Evolutionary conservation across 2,329 filamentous ascomycete genomes (phyloP).

Genomic region (Arthroderma sp.): DNA sequence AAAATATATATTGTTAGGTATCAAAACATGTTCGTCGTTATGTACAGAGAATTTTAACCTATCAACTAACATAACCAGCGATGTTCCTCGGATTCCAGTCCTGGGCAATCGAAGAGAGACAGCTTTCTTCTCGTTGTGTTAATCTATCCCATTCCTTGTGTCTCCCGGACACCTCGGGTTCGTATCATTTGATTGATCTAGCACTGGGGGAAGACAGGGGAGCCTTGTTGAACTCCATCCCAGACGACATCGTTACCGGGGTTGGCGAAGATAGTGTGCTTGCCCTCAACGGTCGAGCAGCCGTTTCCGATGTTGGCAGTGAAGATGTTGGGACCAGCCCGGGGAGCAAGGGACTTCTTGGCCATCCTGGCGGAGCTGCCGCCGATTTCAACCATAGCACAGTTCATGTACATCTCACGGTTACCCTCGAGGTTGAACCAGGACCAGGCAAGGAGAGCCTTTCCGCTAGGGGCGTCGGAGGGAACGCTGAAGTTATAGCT

Average conservation of each 20-base stretch:
- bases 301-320: slow-evolving; percentile 6
- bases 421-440: slow-evolving; percentile 55
- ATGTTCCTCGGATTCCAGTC: too few relatives aligned
- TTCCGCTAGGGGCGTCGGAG: slow-evolving; percentile 43
- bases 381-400: slow-evolving; percentile 53
- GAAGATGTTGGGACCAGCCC: slow-evolving; percentile 1
- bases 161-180: too few relatives aligned
- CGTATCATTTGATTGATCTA: neutral
- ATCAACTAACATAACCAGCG: too few relatives aligned
- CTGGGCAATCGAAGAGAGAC: too few relatives aligned
- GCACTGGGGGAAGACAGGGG: neutral
- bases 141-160: too few relatives aligned
- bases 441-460: slow-evolving; percentile 60
- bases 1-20: too few relatives aligned
- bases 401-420: slow-evolving; percentile 56
- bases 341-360: neutral
- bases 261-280: slow-evolving; percentile 2
- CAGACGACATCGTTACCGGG: neutral
- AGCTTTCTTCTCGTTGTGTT: too few relatives aligned
- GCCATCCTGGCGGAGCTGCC: slow-evolving; percentile 7
- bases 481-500: slow-evolving; percentile 56
- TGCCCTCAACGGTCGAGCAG: slow-evolving; percentile 3
- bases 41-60: too few relatives aligned
- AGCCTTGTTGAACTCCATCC: neutral
- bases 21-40: too few relatives aligned